Conservation (phyloP, 345 rosid species). For the Eutrema heterophyllum region DNA sequence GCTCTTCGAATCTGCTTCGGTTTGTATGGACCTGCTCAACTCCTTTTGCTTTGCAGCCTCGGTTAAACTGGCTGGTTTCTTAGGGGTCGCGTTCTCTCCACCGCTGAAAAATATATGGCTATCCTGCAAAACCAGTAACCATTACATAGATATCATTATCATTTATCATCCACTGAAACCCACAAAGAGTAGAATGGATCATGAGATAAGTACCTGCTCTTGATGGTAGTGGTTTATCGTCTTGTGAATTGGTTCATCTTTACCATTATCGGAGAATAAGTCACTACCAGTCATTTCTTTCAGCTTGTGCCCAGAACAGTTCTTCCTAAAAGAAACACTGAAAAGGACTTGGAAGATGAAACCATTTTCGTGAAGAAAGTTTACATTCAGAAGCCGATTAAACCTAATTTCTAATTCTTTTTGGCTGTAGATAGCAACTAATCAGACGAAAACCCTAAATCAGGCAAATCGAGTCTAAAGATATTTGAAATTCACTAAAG, state of each 20-base stretch:
- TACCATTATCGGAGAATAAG: conserved; percentile 48
- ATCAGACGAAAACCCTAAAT: conserved; percentile 15
- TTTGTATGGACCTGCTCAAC: conserved; percentile 50
- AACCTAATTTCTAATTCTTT: neutral
- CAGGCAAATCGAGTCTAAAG: neutral
- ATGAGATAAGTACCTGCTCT: conserved; percentile 31
- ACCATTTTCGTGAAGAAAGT: neutral
- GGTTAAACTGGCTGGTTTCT: conserved; percentile 47
- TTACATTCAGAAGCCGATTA: neutral
- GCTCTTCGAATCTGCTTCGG: conserved; percentile 44
- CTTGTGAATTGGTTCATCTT: conserved; percentile 28
- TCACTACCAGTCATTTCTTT: conserved; percentile 79
- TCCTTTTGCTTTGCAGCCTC: conserved; percentile 78
- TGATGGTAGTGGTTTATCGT: conserved; percentile 60
- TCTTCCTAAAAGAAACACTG: conserved; percentile 44
- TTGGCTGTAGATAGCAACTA: neutral
- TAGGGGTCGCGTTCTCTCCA: conserved; percentile 58
- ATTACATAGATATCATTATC: neutral
- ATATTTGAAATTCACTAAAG: neutral
- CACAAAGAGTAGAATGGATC: neutral
- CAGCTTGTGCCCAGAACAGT: conserved; percentile 63
- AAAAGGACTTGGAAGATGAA: neutral
- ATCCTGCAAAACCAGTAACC: conserved; percentile 37
- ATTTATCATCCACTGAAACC: neutral
- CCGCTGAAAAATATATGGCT: conserved; percentile 73